A percentile compares a stretch with the other conserved stretches of the same genome.
These are phyloP conservation scores for Rubia tinctorum DNA, from an alignment of 305 asterid species.

Conservation along the genomic window DNA sequence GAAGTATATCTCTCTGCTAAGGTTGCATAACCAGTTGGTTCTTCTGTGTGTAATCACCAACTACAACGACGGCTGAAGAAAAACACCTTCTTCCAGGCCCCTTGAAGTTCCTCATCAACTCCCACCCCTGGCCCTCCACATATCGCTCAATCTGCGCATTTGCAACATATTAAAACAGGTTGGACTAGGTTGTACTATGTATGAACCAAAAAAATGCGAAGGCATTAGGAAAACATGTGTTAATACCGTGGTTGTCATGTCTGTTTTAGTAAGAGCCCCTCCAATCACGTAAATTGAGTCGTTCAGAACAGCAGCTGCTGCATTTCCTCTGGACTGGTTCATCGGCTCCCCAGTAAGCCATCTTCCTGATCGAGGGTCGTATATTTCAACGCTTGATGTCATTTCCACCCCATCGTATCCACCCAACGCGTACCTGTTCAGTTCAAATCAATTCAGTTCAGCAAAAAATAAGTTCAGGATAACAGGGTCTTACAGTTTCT, in stretches of 20 bases:
- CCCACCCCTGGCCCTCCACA: slow-evolving; percentile 74
- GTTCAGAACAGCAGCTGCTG: slow-evolving; percentile 43
- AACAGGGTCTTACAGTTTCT: slow-evolving; percentile 47
- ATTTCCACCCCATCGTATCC: slow-evolving; percentile 53
- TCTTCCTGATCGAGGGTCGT: slow-evolving; percentile 59
- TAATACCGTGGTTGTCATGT: slow-evolving; percentile 39
- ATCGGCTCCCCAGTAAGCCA: slow-evolving; percentile 63
- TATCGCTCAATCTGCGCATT: slow-evolving; percentile 56
- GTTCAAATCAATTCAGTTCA: neutral
- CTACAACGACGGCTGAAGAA: slow-evolving; percentile 56
- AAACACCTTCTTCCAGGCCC: slow-evolving; percentile 54
- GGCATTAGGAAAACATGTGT: neutral
- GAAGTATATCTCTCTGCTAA: slow-evolving; percentile 50
- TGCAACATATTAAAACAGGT: no score
- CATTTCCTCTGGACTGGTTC: slow-evolving; percentile 52
- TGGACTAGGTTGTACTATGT: no score
- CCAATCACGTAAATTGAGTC: slow-evolving; percentile 69
- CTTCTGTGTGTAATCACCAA: neutral
- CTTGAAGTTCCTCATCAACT: slow-evolving; percentile 37
- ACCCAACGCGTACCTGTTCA: slow-evolving; percentile 67
- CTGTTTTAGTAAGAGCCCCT: slow-evolving; percentile 39
- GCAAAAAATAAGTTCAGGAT: no score
- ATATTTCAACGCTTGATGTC: slow-evolving; percentile 54
- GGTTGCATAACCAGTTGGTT: slow-evolving; percentile 16
- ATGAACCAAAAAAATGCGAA: neutral